These are phyloP conservation scores for Xylariaceae sp. DNA, from an alignment of 2,329 filamentous ascomycete species.

Conservation along the genomic window DNA sequence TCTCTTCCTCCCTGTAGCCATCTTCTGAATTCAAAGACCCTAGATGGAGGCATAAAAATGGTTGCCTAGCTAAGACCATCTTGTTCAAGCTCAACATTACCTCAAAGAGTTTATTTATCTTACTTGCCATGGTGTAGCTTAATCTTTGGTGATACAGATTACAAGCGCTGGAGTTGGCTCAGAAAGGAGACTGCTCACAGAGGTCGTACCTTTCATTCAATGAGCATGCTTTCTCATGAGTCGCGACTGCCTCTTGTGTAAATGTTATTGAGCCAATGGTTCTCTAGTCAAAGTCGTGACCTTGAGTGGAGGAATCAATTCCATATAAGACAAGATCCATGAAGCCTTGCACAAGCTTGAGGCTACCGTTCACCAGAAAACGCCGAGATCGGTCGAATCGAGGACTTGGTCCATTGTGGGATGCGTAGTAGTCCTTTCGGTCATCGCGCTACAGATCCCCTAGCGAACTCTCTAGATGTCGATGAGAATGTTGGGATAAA, in stretches of 20 bases:
- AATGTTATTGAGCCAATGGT: too few relatives aligned
- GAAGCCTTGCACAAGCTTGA: constrained; percentile 28
- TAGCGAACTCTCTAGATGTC: constrained; percentile 2
- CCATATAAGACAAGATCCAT: constrained; percentile 31
- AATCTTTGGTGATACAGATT: constrained; percentile 22
- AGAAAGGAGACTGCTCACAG: constrained; percentile 44
- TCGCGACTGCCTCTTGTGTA: neutral
- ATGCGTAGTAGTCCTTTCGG: constrained; percentile 23
- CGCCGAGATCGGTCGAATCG: constrained; percentile 28
- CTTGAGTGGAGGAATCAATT: constrained; percentile 33
- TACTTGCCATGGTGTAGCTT: too few relatives aligned
- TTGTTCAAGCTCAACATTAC: too few relatives aligned
- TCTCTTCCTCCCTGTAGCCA: too few relatives aligned
- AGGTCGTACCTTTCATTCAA: constrained; percentile 46
- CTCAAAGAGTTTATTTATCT: too few relatives aligned
- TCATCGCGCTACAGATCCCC: constrained; percentile 7
- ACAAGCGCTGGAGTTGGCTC: constrained; percentile 44
- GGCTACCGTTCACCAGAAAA: constrained; percentile 25
- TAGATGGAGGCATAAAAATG: too few relatives aligned
- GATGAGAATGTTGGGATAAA: constrained; percentile 5
- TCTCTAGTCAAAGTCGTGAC: constrained; percentile 32
- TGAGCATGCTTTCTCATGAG: constrained; percentile 47
- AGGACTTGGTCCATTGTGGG: constrained; percentile 26
- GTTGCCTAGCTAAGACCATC: too few relatives aligned
- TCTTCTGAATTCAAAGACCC: too few relatives aligned